Base-by-base conservation (phyloP, 805 yeast species). In the Schwanniomyces occidentalis region DNA sequence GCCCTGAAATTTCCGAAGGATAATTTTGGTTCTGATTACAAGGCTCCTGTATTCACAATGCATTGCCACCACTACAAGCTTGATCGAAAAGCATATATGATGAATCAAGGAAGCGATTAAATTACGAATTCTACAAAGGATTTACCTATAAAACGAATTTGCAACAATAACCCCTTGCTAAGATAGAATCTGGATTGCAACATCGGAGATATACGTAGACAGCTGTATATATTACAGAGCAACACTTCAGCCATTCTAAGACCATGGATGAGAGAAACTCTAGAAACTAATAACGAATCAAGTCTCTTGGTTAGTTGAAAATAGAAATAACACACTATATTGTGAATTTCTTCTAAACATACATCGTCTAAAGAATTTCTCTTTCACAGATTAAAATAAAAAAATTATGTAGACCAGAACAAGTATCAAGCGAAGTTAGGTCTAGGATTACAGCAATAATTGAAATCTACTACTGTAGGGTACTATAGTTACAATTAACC, bases 271-370 rank as follows among this genome's bases (percentile, higher is more conserved):
- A 6, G 5, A 4, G 16, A 17, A 26, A 16, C 10, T 26, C 6
- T 26, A 17, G 6, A 14, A 14, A 13, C 15, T 26, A 13, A 16
- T 16, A 5, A 9, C 12, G 9, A 26, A 26, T 9, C 28, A 26
- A 26, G 28, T 26, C 9, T 10, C 6, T 4, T 26, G 28, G 28
- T 16, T 26, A 26, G n/a, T n/a, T n/a, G n/a, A n/a, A n/a, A n/a
- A n/a, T n/a, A n/a, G n/a, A n/a, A n/a, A n/a, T n/a, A n/a, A n/a
- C n/a, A n/a, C n/a, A n/a, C n/a, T n/a, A n/a, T n/a, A n/a, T n/a
- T n/a, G n/a, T n/a, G n/a, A n/a, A n/a, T n/a, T n/a, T n/a, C n/a
- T n/a, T n/a, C n/a, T n/a, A n/a, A n/a, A n/a, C n/a, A n/a, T n/a
- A n/a, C n/a, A n/a, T n/a, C n/a, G n/a, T n/a, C n/a, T n/a, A n/a